These are phyloP conservation scores for Fusarium nanum DNA, from an alignment of 2,329 filamentous ascomycete species.

Conservation along the genomic window DNA sequence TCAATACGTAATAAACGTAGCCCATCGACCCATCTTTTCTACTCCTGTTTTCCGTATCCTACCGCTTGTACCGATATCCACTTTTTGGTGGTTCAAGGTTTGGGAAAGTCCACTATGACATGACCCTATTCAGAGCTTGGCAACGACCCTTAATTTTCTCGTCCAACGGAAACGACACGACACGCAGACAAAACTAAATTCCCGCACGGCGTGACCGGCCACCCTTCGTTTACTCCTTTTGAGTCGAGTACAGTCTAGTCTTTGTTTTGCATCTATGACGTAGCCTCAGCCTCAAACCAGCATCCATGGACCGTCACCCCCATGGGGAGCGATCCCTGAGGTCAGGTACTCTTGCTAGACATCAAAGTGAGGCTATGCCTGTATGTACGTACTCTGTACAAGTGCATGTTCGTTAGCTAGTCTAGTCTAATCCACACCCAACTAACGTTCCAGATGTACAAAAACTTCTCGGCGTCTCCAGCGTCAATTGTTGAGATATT, in stretches of 20 bases:
- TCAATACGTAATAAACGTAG: background rate
- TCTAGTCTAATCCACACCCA: background rate
- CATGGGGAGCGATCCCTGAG: conserved; percentile 23
- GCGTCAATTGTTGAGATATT: background rate
- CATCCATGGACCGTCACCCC: background rate
- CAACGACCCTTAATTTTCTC: conserved; percentile 3
- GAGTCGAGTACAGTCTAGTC: background rate
- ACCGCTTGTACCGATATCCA: background rate
- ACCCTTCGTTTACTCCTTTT: background rate
- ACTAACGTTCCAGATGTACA: background rate
- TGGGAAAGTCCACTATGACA: conserved; percentile 5
- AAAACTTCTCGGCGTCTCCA: conserved; percentile 1
- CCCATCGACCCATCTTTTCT: background rate
- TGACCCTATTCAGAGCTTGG: conserved; percentile 18
- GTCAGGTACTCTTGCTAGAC: background rate
- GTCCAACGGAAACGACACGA: background rate
- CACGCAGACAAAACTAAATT: background rate
- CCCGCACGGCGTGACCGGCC: conserved; percentile 3
- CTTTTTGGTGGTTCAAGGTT: background rate
- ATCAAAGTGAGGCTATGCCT: conserved; percentile 9
- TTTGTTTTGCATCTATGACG: background rate
- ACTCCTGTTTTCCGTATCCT: background rate
- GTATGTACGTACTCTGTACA: background rate
- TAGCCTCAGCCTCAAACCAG: conserved; percentile 4
- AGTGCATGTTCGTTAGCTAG: background rate